Evolutionary conservation across 805 yeast genomes (phyloP).

Genomic region (Teunomyces stri): DNA sequence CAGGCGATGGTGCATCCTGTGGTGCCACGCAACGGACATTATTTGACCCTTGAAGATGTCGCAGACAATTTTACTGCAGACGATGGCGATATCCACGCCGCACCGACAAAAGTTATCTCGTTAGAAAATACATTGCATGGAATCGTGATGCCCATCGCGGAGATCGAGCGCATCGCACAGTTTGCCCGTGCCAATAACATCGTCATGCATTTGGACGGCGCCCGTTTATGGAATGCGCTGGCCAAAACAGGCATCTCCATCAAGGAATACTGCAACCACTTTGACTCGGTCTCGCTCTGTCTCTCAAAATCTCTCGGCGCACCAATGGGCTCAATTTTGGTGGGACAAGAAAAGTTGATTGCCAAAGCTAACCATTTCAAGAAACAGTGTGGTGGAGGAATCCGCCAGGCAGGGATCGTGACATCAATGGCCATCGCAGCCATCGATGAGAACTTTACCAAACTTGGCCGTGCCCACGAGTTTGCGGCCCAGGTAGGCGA

Average conservation of each 20-base stretch:
- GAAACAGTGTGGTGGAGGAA: constrained; percentile 92
- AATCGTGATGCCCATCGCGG: constrained; percentile 39
- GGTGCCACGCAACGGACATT: constrained; percentile 71
- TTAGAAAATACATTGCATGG: constrained; percentile 46
- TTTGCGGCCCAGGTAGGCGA: constrained; percentile 52
- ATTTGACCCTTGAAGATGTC: constrained; percentile 80
- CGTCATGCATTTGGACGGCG: constrained; percentile 42
- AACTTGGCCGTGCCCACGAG: constrained; percentile 50
- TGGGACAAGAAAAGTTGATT: constrained; percentile 60
- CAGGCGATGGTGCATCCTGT: constrained; percentile 92
- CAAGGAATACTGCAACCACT: constrained; percentile 66
- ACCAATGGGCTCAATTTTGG: constrained; percentile 87
- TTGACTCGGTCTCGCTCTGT: constrained; percentile 89
- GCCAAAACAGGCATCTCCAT: constrained; percentile 69
- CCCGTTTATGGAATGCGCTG: constrained; percentile 84
- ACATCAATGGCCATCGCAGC: constrained; percentile 80
- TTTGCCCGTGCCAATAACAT: constrained; percentile 35
- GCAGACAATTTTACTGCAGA: constrained; percentile 53
- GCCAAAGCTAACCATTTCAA: constrained; percentile 78
- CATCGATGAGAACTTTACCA: constrained; percentile 66
- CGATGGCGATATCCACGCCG: constrained; percentile 44
- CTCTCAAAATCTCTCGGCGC: constrained; percentile 90
- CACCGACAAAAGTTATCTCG: constrained; percentile 43
- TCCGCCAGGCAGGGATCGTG: constrained; percentile 83
- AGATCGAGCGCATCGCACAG: constrained; percentile 32